phyloP scores from a whole-genome alignment of 2,329 filamentous ascomycete species.

The Xylariales sp. region DNA sequence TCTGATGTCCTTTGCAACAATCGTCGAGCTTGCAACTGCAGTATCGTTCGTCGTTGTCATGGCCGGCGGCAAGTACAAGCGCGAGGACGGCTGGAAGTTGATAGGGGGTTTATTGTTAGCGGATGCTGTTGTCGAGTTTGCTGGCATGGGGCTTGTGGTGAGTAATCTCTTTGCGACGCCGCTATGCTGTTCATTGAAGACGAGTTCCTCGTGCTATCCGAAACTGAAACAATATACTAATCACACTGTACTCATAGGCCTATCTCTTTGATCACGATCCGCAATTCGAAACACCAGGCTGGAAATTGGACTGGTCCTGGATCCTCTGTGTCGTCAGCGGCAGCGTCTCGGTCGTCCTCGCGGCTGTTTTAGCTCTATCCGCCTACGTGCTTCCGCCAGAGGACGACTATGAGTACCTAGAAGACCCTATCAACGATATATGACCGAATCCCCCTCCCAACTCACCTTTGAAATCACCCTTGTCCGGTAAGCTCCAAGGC shows the following conservation, averaged over 20 bases:
- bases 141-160: slow-evolving; percentile 80
- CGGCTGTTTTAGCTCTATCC: slow-evolving; percentile 58
- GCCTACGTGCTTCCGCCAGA: slow-evolving; percentile 71
- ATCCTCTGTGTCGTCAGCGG: slow-evolving; percentile 60
- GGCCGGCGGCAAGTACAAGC: slow-evolving; percentile 70
- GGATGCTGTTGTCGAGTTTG: slow-evolving; percentile 65
- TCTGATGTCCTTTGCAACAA: slow-evolving; percentile 75
- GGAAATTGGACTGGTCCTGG: slow-evolving; percentile 76
- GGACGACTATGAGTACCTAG: slow-evolving; percentile 72
- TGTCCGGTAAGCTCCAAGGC: too few species aligned
- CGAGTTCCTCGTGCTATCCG: too few species aligned
- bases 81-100: slow-evolving; percentile 79
- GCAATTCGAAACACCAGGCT: slow-evolving; percentile 74
- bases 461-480: too few species aligned
- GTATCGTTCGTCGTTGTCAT: slow-evolving; percentile 76
- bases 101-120: slow-evolving; percentile 61
- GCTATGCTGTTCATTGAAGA: too few species aligned
- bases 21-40: slow-evolving; percentile 77
- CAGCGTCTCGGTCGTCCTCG: slow-evolving; percentile 46
- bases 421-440: slow-evolving; percentile 7
- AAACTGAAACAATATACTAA: too few species aligned
- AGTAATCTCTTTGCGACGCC: background rate
- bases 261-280: slow-evolving; percentile 80
- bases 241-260: slow-evolving; percentile 47
- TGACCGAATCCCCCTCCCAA: too few species aligned